Evolutionary conservation across 1,139 yeast genomes (phyloP), one percentile per base, ranked within the genome.

Genomic region (Suhomyces yuchorum): DNA sequence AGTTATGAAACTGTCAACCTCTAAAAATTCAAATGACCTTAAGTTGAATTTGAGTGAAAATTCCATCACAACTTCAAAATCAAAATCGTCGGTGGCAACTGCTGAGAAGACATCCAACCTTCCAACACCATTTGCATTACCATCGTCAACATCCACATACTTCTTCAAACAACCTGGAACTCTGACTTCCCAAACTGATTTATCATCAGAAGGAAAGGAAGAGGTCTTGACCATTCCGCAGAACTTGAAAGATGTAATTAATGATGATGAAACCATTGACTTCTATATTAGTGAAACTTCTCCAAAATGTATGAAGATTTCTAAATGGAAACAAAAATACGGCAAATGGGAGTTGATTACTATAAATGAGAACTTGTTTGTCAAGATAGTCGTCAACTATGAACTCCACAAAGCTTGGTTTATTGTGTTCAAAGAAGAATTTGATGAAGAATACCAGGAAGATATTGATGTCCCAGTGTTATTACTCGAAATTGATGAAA

Each of bases 301-400:
- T 4, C 70, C 77, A 8, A 68, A 67, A 49, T 59, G 71, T 8
- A 59, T 75, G 62, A 73, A 71, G 49, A 68, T 75, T 6, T 74
- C 79, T 9, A 71, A 68, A 52, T 75, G 80, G 80, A 74, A 71
- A 52, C 61, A 65, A 20, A 67, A 67, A 45, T 68, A 66, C 43
- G 80, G 78, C 0, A 75, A 72, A 53, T 75, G 79, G 79, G 78
- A 75, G 56, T 67, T 74, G 75, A 50, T 75, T 34, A 74, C 79
- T 0, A 58, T 66, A 8, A 66, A 62, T 47, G 76, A 71, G 44
- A 65, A 57, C 18, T 52, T 75, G 1, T 75, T 73, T 47, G 51
- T 71, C 30, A 75, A 74, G 52, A 64, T 74, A 18, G 77, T 65
- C 3, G 68, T 69, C 14, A 73, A 74, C 53, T 67, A 72, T 49